Conservation (phyloP, 768 basidiomycete genomes). For the Hydnum rufescens region DNA sequence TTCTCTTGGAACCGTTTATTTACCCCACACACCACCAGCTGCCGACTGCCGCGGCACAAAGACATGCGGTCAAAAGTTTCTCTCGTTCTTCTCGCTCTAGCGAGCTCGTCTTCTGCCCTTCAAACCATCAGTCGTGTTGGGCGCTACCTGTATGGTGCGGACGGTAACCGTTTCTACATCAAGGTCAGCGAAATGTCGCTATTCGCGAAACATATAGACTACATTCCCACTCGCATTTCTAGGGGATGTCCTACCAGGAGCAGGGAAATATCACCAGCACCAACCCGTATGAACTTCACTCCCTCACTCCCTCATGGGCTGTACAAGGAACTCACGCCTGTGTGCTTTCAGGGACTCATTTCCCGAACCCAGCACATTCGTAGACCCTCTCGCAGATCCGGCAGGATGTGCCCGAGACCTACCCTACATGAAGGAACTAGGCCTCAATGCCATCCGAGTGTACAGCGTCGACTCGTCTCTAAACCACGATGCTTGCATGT, state of each 20-base stretch:
- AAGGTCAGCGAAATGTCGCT: constrained; percentile 20
- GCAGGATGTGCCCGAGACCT: constrained; percentile 59
- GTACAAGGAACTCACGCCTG: neutral
- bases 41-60: too few relatives aligned
- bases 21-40: too few relatives aligned
- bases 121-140: constrained; percentile 48
- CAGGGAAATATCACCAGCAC: constrained; percentile 32
- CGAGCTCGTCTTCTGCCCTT: constrained; percentile 25
- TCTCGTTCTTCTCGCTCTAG: neutral
- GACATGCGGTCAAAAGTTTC: too few relatives aligned
- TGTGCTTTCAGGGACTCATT: constrained; percentile 15
- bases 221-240: neutral
- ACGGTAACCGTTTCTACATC: constrained; percentile 67
- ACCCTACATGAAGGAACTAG: constrained; percentile 52
- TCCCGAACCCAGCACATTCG: constrained; percentile 43
- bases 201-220: neutral
- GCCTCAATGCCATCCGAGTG: constrained; percentile 64
- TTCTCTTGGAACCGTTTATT: too few relatives aligned
- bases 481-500: constrained; percentile 82
- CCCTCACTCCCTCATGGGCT: neutral
- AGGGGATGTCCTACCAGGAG: constrained; percentile 62
- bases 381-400: constrained; percentile 55
- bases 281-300: constrained; percentile 32
- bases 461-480: constrained; percentile 70
- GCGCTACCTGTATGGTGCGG: constrained; percentile 54